Percentiles rank a stretch among this genome's conserved stretches.
Evolutionary conservation across 352 stramenopile species (phyloP).

Genomic region (Phytophthora sp.): DNA sequence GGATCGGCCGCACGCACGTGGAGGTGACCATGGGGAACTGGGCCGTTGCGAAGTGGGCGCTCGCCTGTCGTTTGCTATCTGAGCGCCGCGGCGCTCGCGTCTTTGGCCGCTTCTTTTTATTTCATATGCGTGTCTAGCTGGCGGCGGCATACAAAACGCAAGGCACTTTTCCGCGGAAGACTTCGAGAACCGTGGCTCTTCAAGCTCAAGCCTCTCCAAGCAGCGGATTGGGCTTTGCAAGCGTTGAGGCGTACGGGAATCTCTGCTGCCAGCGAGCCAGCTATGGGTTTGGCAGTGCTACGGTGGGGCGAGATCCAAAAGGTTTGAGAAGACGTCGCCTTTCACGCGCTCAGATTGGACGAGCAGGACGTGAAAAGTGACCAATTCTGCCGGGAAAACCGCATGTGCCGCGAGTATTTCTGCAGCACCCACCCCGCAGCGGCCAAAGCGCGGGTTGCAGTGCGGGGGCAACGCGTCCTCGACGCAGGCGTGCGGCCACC

Average conservation of each 20-base stretch:
- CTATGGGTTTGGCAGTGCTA: not conserved
- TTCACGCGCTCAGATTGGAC: slow-evolving; percentile 8
- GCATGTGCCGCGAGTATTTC: not conserved
- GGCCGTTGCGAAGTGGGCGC: slow-evolving; percentile 13
- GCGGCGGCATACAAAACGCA: slow-evolving; percentile 3
- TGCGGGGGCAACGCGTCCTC: too few relatives aligned
- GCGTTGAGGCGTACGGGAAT: slow-evolving; percentile 3
- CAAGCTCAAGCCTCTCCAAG: not conserved
- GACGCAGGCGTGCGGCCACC: too few relatives aligned
- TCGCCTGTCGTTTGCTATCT: slow-evolving; percentile 23
- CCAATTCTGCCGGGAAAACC: not conserved
- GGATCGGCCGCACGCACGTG: slow-evolving; percentile 3
- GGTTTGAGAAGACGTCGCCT: slow-evolving; percentile 1
- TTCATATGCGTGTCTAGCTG: slow-evolving; percentile 20
- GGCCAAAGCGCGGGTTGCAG: not conserved
- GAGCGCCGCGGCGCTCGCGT: not conserved
- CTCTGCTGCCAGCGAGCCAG: not conserved
- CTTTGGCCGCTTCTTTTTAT: slow-evolving; percentile 29
- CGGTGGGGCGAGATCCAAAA: slow-evolving; percentile 1
- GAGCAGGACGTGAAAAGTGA: not conserved
- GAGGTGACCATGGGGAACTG: slow-evolving; percentile 11
- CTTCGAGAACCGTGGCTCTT: slow-evolving; percentile 14
- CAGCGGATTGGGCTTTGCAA: not conserved
- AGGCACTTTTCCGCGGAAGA: slow-evolving; percentile 1
- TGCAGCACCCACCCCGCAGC: not conserved